A percentile compares a stretch with the other conserved stretches of the same genome.
Conservation (phyloP, 2,329 filamentous ascomycete species). For the Penicillium occitanis region DNA sequence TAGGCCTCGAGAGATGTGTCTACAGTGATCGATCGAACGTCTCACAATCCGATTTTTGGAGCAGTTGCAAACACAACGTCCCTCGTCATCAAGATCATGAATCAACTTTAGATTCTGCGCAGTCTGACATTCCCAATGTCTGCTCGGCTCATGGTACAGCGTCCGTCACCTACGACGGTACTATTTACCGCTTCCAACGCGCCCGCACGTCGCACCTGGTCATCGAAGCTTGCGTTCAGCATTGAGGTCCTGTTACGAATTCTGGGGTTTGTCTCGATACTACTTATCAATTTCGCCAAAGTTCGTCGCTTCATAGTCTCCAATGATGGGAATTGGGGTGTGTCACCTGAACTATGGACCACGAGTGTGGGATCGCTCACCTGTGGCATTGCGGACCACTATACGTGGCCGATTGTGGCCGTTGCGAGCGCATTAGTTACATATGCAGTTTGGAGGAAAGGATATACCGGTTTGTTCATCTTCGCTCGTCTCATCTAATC, state of each 20-base stretch:
- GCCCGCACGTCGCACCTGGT: conserved; percentile 51
- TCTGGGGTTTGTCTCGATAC: conserved; percentile 43
- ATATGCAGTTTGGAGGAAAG: conserved; percentile 49
- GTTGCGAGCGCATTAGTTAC: conserved; percentile 41
- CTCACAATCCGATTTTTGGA: background rate
- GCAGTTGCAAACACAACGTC: background rate
- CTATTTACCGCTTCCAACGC: conserved; percentile 88
- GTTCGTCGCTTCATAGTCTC: conserved; percentile 32
- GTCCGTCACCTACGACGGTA: conserved; percentile 81
- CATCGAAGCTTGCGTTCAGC: conserved; percentile 47
- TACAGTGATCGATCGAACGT: background rate
- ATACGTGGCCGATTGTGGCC: conserved; percentile 46
- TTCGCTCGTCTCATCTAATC: background rate
- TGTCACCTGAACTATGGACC: conserved; percentile 36
- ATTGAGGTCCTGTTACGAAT: conserved; percentile 48
- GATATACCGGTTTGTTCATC: conserved; percentile 50
- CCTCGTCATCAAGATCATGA: conserved; percentile 1
- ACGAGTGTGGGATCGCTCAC: conserved; percentile 34
- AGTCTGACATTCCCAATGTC: conserved; percentile 53
- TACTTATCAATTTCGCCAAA: conserved; percentile 39
- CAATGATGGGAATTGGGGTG: conserved; percentile 29
- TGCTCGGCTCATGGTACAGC: conserved; percentile 46
- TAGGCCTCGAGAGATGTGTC: too few relatives aligned
- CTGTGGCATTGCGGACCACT: conserved; percentile 38
- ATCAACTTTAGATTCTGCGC: background rate